These are phyloP conservation scores for Paecilomyces dactylethromorphus DNA, from an alignment of 2,329 filamentous ascomycete species.

Conservation along the genomic window DNA sequence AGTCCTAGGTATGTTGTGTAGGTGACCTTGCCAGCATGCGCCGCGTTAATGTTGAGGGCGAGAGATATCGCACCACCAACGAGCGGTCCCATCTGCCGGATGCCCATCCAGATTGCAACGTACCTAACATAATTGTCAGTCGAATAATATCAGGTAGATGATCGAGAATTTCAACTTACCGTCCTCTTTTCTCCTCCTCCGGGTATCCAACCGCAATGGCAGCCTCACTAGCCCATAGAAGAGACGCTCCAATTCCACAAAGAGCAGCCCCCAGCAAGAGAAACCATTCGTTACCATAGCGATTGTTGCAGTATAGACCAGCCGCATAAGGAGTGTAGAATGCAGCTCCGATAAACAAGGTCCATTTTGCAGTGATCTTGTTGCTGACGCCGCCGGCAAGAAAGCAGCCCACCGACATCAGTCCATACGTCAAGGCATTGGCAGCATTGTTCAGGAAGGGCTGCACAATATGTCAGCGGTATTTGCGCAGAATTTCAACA, in stretches of 20 bases:
- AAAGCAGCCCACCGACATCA: conserved; percentile 42
- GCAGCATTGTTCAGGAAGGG: conserved; percentile 46
- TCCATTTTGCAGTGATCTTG: conserved; percentile 33
- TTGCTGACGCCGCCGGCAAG: conserved; percentile 39
- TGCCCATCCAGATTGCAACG: conserved; percentile 49
- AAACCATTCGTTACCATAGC: conserved; percentile 45
- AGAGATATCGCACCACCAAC: conserved; percentile 48
- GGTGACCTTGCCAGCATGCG: conserved; percentile 40
- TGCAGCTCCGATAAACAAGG: conserved; percentile 36
- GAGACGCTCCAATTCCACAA: conserved; percentile 36
- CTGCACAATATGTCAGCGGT: conserved; percentile 17
- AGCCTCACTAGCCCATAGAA: conserved; percentile 36
- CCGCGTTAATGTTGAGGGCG: conserved; percentile 41
- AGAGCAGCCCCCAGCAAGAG: conserved; percentile 40
- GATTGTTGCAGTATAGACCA: conserved; percentile 29
- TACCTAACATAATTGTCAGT: conserved; percentile 12
- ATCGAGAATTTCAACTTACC: conserved; percentile 23
- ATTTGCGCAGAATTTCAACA: no score
- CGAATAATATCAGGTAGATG: not conserved
- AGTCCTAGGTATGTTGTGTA: conserved; percentile 34
- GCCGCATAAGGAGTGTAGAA: conserved; percentile 35
- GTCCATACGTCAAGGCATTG: conserved; percentile 42
- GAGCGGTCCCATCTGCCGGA: conserved; percentile 48
- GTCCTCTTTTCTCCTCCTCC: conserved; percentile 39
- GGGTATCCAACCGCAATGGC: conserved; percentile 41